These are phyloP conservation scores for Colletotrichum chlorophyti DNA, from an alignment of 2,329 filamentous ascomycete genomes.

Conservation along the genomic window DNA sequence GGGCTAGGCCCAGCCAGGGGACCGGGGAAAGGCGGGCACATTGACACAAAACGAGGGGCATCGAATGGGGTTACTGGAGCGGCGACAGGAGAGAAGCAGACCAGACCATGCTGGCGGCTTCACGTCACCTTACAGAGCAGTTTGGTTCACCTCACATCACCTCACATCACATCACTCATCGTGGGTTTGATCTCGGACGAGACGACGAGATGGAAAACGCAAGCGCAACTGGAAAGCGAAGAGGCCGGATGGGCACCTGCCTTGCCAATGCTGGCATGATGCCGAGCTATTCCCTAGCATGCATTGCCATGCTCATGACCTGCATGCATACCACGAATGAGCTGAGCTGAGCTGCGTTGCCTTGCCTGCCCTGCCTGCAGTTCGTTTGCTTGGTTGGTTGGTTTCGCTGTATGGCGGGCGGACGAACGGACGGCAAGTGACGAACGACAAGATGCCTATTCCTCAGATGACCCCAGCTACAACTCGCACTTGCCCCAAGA, in stretches of 20 bases:
- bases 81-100: conserved; percentile 8
- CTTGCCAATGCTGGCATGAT: too few relatives aligned
- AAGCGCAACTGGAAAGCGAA: too few relatives aligned
- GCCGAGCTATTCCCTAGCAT: neutral
- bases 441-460: neutral
- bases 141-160: too few relatives aligned
- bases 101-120: too few relatives aligned
- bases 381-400: neutral
- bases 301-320: neutral
- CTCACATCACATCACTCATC: too few relatives aligned
- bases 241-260: too few relatives aligned
- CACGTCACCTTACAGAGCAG: too few relatives aligned
- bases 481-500: too few relatives aligned
- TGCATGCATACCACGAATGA: conserved; percentile 7
- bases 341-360: neutral
- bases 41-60: conserved; percentile 26
- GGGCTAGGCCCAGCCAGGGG: conserved; percentile 3
- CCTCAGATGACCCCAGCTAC: too few relatives aligned
- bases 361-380: neutral
- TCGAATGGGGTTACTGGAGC: conserved; percentile 19
- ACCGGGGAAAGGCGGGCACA: conserved; percentile 27
- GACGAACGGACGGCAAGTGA: conserved; percentile 6
- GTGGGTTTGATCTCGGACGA: too few relatives aligned
- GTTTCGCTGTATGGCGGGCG: neutral
- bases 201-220: neutral